Evolutionary conservation across 2,329 filamentous ascomycete species (phyloP), one percentile per base, ranked within the genome.

Genomic region (Alternaria sp.): DNA sequence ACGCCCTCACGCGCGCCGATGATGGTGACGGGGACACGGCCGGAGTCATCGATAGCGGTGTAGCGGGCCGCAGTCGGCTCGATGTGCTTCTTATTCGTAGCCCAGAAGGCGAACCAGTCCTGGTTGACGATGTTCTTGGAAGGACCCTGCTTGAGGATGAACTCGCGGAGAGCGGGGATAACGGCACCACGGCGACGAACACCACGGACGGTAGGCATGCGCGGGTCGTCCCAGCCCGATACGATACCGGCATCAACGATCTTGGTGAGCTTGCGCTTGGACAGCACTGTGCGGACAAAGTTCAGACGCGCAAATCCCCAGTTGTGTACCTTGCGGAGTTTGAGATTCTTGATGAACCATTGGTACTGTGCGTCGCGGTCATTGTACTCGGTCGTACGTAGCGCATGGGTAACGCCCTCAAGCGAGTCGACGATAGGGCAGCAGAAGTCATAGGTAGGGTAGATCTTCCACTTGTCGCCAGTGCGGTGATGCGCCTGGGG

Each of bases 241-340:
- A 95, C 91, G 57, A 85, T 85, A 58, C 89, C 90, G 28, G 86
- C 83, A 50, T 93, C 90, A 49, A 95, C 91, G 26, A 95, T 85
- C 81, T 92, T 92, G 60, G 90, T 91, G 36, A 95, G 85, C 81
- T 95, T 95, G 58, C 91, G 88, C 84, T 95, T 95, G 51, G 91
- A 94, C 17, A 95, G 81, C 77, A 94, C 89, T 1, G 91, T 94
- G 69, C 85, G 84, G 78, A 93, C 86, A 72, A 95, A 94, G 84
- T 93, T 93, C 81, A 95, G 88, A 67, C 91, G 86, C 13, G 90
- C 85, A 77, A 94, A 95, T 76, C 93, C 91, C 90, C 90, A 94
- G 81, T 94, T 89, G 79, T 93, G 86, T 4, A 95, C 91, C 72
- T 88, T 84, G 66, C 90, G 89, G 33, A 94, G 84, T 69, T 88